Base-by-base conservation (phyloP, 140 eudicot genomes). In the Oenanthe javanica region DNA sequence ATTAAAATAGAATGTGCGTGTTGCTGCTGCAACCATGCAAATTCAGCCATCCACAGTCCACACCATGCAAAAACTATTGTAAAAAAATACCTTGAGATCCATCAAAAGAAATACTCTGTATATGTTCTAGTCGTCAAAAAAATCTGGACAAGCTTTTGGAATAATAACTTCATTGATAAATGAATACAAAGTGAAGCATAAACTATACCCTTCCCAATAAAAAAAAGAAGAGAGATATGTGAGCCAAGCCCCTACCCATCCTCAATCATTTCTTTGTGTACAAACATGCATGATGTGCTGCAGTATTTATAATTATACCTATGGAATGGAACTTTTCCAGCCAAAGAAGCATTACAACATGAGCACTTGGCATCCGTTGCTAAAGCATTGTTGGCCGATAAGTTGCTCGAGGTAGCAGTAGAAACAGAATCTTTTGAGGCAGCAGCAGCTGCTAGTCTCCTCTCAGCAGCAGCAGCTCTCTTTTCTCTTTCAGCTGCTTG, bases 381-480 rank as follows among this genome's bases (percentile, higher is more conserved):
- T 36, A 74, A 14, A 23, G 81, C 72, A 18, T 75, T 73, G 45
- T 71, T 87, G 11, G 83, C 70, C 80, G 54, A 88, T 57, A 86
- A 69, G 79, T 66, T 76, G 76, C 77, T 80, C 19, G 91, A 69
- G 48, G 85, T 72, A 23, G 78, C 38, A 5, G n/a, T 45, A 43
- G 81, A 27, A 42, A 61, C 57, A 0, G 88, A 85, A 67, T 87
- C 79, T 71, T 83, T 81, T 9, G 75, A 89, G 61, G 91, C 81
- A 6, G 92, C 85, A 36, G 80, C 63, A 40, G 87, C 82, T 77
- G 98, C 96, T 7, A 95, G 80, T 90, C 97, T 87, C 82, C 93
- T 87, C 85, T 95, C 99, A 5, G 99, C 97, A 15, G 97, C 99
- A 64, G 97, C 96, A 13, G 97, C 99, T 85, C 99, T 86, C 86